phyloP scores from a whole-genome alignment of 768 basidiomycete genomes.

The Boletellus sp. region DNA sequence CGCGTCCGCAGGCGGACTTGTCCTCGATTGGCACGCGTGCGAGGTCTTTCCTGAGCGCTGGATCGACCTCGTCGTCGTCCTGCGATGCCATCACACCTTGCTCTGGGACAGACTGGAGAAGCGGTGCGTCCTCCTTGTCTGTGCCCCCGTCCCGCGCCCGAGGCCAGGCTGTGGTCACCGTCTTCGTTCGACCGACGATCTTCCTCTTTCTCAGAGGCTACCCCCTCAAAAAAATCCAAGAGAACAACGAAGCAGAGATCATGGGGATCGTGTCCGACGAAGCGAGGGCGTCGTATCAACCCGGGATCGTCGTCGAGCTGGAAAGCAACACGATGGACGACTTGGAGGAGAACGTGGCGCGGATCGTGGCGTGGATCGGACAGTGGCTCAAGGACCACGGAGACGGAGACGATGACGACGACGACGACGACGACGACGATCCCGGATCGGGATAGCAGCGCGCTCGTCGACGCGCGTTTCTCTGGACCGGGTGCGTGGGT shows the following conservation, averaged over 20 bases:
- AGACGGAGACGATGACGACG: neutral
- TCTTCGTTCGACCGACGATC: no score
- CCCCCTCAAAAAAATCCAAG: slow-evolving; percentile 89
- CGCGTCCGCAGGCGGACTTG: slow-evolving; percentile 65
- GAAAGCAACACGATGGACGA: slow-evolving; percentile 73
- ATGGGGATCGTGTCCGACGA: slow-evolving; percentile 92
- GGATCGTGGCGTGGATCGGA: slow-evolving; percentile 86
- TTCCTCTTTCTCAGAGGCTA: slow-evolving; percentile 56
- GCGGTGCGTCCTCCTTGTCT: slow-evolving; percentile 45
- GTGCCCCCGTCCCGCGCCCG: no score
- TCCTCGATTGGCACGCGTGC: slow-evolving; percentile 95
- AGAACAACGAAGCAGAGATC: slow-evolving; percentile 98
- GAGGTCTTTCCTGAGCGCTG: slow-evolving; percentile 94
- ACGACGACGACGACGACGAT: neutral
- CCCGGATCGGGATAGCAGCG: neutral
- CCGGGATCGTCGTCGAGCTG: slow-evolving; percentile 85
- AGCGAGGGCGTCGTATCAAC: slow-evolving; percentile 78
- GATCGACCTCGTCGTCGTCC: slow-evolving; percentile 91
- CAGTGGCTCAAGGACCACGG: slow-evolving; percentile 52
- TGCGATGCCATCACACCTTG: slow-evolving; percentile 81
- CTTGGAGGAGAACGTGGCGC: slow-evolving; percentile 79
- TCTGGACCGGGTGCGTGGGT: no score
- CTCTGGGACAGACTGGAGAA: slow-evolving; percentile 91
- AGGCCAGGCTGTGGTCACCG: no score
- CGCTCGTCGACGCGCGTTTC: neutral